Conservation (phyloP, 768 basidiomycete species). For the Brasilioporus rufonigricans region DNA sequence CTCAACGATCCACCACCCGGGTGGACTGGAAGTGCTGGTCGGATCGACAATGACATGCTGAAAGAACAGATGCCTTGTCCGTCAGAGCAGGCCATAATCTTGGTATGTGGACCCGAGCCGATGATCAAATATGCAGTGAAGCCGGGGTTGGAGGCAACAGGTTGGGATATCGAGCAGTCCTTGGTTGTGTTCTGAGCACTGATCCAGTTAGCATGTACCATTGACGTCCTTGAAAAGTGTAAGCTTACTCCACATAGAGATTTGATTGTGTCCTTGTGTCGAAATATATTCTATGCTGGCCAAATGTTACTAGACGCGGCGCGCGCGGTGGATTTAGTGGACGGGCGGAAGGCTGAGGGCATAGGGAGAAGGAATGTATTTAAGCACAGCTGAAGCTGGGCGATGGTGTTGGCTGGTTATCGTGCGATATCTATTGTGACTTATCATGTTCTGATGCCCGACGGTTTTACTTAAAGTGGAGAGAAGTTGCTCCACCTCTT, state of each 20-base stretch:
- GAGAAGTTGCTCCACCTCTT: no score
- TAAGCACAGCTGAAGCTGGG: no score
- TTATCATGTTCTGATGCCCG: no score
- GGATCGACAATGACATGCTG: conserved; percentile 41
- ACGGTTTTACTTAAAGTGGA: no score
- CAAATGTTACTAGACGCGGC: not conserved
- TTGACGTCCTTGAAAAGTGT: no score
- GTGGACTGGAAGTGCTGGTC: conserved; percentile 43
- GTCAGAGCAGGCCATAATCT: conserved; percentile 37
- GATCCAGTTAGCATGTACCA: not conserved
- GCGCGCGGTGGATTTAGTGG: no score
- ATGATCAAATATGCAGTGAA: conserved; percentile 36
- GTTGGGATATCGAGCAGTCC: conserved; percentile 35
- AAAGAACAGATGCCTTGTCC: conserved; percentile 40
- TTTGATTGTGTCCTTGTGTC: not conserved
- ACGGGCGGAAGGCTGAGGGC: no score
- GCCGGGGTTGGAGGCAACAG: conserved; percentile 31
- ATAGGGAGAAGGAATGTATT: no score
- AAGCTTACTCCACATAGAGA: not conserved
- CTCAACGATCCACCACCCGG: conserved; percentile 31
- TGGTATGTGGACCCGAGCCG: conserved; percentile 50
- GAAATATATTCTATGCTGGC: not conserved
- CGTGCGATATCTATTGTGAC: no score
- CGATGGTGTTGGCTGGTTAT: no score
- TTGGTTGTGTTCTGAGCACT: conserved; percentile 35